Evolutionary conservation across 1,139 yeast genomes (phyloP).

Genomic region (Magnusiomyces ingens): DNA sequence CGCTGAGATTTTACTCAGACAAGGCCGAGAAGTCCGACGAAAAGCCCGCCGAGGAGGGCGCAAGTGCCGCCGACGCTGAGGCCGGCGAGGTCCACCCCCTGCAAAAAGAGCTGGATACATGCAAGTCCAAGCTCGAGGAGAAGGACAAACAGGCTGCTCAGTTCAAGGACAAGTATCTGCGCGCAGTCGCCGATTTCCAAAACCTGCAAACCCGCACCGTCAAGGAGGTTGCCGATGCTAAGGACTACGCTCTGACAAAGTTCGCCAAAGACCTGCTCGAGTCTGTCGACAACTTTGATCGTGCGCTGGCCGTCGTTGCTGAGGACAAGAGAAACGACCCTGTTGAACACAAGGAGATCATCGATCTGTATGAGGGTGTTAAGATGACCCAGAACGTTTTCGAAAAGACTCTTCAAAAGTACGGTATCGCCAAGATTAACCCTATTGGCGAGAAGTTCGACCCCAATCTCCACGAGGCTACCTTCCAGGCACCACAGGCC

Average conservation of each 20-base stretch:
- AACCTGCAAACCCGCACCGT: slow-evolving; percentile 87
- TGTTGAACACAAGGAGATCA: slow-evolving; percentile 46
- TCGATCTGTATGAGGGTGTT: slow-evolving; percentile 80
- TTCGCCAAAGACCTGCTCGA: slow-evolving; percentile 88
- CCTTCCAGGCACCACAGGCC: slow-evolving; percentile 82
- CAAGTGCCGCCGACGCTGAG: neutral
- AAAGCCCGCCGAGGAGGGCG: neutral
- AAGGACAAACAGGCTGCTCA: slow-evolving; percentile 80
- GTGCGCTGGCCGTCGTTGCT: slow-evolving; percentile 70
- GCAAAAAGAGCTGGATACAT: slow-evolving; percentile 24
- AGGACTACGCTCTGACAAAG: slow-evolving; percentile 86
- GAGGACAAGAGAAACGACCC: slow-evolving; percentile 43
- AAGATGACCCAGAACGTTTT: slow-evolving; percentile 84
- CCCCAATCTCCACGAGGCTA: slow-evolving; percentile 90
- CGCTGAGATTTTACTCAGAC: too few relatives aligned
- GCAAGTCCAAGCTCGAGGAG: slow-evolving; percentile 49
- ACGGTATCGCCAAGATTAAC: slow-evolving; percentile 75
- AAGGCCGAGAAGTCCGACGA: slow-evolving; percentile 48
- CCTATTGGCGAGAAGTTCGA: slow-evolving; percentile 76
- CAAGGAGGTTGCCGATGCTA: slow-evolving; percentile 79
- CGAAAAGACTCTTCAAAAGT: slow-evolving; percentile 73
- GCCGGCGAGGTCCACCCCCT: slow-evolving; percentile 6
- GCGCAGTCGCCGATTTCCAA: slow-evolving; percentile 89
- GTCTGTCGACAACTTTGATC: slow-evolving; percentile 84
- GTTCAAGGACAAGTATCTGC: slow-evolving; percentile 73